A percentile compares a stretch with the other conserved stretches of the same genome.
Evolutionary conservation across 116 monocot genomes (phyloP).

Genomic region (Phalaenopsis hybrid): DNA sequence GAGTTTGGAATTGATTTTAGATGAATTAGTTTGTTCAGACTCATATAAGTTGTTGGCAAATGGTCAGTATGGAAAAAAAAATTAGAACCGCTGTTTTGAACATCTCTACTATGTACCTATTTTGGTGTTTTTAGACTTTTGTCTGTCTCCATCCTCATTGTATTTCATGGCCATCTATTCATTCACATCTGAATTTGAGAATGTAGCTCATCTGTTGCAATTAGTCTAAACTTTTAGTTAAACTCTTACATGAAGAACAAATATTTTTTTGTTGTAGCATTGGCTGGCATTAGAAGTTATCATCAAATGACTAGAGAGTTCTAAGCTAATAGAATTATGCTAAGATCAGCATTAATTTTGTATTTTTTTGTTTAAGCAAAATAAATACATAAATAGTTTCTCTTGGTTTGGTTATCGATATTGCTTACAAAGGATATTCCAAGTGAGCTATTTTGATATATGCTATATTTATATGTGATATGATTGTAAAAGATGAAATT

Average conservation of each 20-base stretch:
- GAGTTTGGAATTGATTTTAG: not conserved
- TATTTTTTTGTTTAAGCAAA: not conserved
- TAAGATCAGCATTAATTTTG: not conserved
- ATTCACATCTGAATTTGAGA: not conserved
- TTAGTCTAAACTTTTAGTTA: not conserved
- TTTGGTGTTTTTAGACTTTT: not conserved
- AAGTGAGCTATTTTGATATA: too few species aligned
- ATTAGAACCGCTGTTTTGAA: not conserved
- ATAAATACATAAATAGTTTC: not conserved
- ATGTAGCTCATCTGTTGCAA: too few species aligned
- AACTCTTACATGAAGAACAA: not conserved
- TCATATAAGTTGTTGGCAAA: not conserved
- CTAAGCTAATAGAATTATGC: not conserved
- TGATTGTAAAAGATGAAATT: not conserved
- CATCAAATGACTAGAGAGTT: not conserved
- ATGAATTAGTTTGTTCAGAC: not conserved
- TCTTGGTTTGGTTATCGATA: not conserved
- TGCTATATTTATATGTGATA: too few species aligned
- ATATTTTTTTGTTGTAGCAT: not conserved
- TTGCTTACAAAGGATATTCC: not conserved
- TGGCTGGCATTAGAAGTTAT: not conserved
- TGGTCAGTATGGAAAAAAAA: not conserved
- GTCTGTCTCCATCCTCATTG: not conserved
- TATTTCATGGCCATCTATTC: not conserved
- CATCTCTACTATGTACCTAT: not conserved